These are phyloP conservation scores for Lachancea waltii DNA, from an alignment of 805 yeast genomes.

Conservation along the genomic window DNA sequence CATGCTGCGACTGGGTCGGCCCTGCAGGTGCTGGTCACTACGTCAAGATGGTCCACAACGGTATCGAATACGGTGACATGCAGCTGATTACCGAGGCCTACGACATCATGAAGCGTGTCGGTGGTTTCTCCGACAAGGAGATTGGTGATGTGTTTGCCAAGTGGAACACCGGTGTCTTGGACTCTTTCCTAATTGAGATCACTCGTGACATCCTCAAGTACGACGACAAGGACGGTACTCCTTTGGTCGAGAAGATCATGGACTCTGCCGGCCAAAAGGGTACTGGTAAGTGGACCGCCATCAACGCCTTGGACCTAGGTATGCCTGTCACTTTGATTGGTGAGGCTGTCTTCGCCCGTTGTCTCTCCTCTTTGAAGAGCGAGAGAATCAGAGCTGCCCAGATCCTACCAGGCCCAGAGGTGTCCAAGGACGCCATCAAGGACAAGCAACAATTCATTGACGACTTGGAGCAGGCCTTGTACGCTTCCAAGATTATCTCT, in stretches of 20 bases:
- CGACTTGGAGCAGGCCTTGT: slow-evolving; percentile 94
- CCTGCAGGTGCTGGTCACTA: slow-evolving; percentile 98
- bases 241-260: slow-evolving; percentile 91
- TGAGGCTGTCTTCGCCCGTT: slow-evolving; percentile 97
- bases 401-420: slow-evolving; percentile 70
- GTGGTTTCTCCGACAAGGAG: slow-evolving; percentile 84
- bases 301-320: slow-evolving; percentile 94
- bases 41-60: slow-evolving; percentile 99
- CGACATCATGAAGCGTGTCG: slow-evolving; percentile 90
- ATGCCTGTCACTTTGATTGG: slow-evolving; percentile 98
- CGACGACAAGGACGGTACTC: slow-evolving; percentile 85
- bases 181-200: slow-evolving; percentile 94
- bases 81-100: slow-evolving; percentile 97
- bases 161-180: slow-evolving; percentile 97
- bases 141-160: slow-evolving; percentile 84
- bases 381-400: slow-evolving; percentile 87
- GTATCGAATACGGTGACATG: slow-evolving; percentile 99
- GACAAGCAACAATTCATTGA: slow-evolving; percentile 83
- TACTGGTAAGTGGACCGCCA: slow-evolving; percentile 99
- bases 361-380: slow-evolving; percentile 83
- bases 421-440: slow-evolving; percentile 54
- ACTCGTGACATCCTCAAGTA: slow-evolving; percentile 89
- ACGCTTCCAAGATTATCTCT: slow-evolving; percentile 96
- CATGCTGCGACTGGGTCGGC: slow-evolving; percentile 99
- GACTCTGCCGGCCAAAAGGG: slow-evolving; percentile 99